Percentiles rank a stretch among this genome's conserved stretches.
These are phyloP conservation scores for Salmacisia buchloeana DNA, from an alignment of 1,284 basidiomycete species.

Conservation along the genomic window DNA sequence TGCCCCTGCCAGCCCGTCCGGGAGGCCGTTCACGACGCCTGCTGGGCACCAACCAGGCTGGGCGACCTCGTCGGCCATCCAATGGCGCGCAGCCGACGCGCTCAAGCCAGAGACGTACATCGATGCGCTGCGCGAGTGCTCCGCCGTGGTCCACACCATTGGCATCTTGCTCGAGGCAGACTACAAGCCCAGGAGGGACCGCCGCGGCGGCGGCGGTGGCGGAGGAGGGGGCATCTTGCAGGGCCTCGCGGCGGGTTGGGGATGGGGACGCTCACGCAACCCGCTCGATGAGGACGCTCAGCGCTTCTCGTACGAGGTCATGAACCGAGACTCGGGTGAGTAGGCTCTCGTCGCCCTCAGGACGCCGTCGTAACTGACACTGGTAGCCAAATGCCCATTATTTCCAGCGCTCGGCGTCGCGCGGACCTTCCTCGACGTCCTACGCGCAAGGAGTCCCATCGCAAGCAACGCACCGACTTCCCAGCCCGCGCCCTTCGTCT, in stretches of 20 bases:
- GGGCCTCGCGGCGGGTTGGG: constrained; percentile 42
- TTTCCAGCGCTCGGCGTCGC: constrained; percentile 39
- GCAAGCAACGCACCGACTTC: constrained; percentile 18
- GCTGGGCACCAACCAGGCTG: constrained; percentile 85
- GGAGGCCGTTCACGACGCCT: constrained; percentile 73
- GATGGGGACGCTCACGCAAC: constrained; percentile 20
- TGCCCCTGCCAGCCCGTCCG: constrained; percentile 64
- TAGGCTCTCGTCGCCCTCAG: background rate
- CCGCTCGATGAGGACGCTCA: background rate
- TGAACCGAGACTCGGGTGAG: constrained; percentile 88
- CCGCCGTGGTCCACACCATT: constrained; percentile 88
- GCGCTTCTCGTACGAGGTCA: constrained; percentile 62
- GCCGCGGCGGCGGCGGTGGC: constrained; percentile 5
- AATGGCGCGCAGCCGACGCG: constrained; percentile 51
- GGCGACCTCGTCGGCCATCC: constrained; percentile 55
- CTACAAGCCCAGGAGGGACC: constrained; percentile 67
- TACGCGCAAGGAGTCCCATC: constrained; percentile 50
- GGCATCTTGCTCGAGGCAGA: constrained; percentile 77
- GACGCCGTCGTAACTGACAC: background rate
- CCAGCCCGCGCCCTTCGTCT: constrained; percentile 72
- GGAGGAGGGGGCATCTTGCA: constrained; percentile 52
- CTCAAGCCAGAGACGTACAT: constrained; percentile 73
- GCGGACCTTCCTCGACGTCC: constrained; percentile 40
- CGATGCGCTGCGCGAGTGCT: constrained; percentile 62
- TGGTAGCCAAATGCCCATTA: background rate